phyloP scores from a whole-genome alignment of 495 filamentous ascomycete genomes.

The Penicillium salamii region DNA sequence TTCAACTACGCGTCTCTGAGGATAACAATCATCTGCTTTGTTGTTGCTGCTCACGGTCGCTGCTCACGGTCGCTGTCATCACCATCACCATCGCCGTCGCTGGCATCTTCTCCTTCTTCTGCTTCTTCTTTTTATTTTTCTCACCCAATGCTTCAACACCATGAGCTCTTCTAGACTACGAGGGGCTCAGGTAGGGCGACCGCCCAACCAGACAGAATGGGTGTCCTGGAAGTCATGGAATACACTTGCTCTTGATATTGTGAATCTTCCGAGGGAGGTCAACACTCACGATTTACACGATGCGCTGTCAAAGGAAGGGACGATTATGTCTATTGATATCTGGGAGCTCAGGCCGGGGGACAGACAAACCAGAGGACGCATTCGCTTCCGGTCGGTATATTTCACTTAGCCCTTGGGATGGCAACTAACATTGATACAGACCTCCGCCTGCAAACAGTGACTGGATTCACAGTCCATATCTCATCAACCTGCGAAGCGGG shows the following conservation, averaged over 20 bases:
- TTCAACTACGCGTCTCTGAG: too few species aligned
- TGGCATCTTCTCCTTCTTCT: too few species aligned
- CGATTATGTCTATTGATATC: conserved; percentile 42
- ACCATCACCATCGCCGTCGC: too few species aligned
- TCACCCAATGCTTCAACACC: too few species aligned
- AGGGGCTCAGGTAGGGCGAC: too few species aligned
- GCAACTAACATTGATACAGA: conserved; percentile 20
- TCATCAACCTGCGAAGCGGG: conserved; percentile 24
- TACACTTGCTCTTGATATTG: conserved; percentile 35
- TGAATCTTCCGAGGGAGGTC: conserved; percentile 28
- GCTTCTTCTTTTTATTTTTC: too few species aligned
- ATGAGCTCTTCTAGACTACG: too few species aligned
- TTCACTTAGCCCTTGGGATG: not conserved
- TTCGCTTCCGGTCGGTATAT: conserved; percentile 43
- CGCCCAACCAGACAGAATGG: too few species aligned
- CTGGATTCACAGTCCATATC: conserved; percentile 31
- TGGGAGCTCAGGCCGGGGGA: conserved; percentile 34
- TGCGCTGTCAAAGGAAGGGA: conserved; percentile 39
- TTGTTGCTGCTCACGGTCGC: too few species aligned
- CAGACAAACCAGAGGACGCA: conserved; percentile 23
- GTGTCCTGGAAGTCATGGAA: conserved; percentile 44
- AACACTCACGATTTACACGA: conserved; percentile 36
- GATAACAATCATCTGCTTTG: too few species aligned
- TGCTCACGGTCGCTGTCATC: too few species aligned
- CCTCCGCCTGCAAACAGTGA: conserved; percentile 40